phyloP scores from a whole-genome alignment of 257 asterid genomes.

The Dorcoceras hygrometricum region DNA sequence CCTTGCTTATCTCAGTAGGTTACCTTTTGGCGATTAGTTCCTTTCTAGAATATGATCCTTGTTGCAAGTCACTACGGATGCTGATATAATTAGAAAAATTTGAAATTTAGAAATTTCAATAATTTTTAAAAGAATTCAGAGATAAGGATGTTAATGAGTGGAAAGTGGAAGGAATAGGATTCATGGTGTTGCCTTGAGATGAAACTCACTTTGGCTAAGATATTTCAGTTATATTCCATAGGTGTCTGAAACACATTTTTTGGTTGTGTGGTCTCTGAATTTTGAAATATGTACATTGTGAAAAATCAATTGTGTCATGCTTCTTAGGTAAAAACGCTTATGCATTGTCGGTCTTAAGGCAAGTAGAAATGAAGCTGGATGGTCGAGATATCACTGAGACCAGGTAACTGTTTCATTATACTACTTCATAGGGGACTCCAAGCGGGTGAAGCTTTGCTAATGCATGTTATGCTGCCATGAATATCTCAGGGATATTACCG shows the following conservation, averaged over 20 bases:
- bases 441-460: slow-evolving; percentile 15
- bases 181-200: not conserved
- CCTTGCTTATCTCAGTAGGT: not conserved
- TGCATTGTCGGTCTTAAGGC: slow-evolving; percentile 77
- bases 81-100: too few relatives aligned
- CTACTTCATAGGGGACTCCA: slow-evolving; percentile 13
- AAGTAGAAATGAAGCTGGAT: slow-evolving; percentile 92
- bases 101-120: too few relatives aligned
- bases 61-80: not conserved
- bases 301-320: slow-evolving; percentile 20
- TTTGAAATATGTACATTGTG: not conserved
- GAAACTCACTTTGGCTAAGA: not conserved
- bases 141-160: not conserved
- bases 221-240: slow-evolving; percentile 5
- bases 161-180: not conserved
- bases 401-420: slow-evolving; percentile 53
- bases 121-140: too few relatives aligned
- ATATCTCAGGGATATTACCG: slow-evolving; percentile 60
- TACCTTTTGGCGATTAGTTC: not conserved
- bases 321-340: slow-evolving; percentile 76
- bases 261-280: slow-evolving; percentile 9
- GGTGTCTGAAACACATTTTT: not conserved
- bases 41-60: not conserved
- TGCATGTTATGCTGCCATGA: slow-evolving; percentile 12
- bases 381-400: slow-evolving; percentile 75